A percentile compares a stretch with the other conserved stretches of the same genome.
phyloP scores from a whole-genome alignment of 352 stramenopile species.

The Blastocystis sp. region DNA sequence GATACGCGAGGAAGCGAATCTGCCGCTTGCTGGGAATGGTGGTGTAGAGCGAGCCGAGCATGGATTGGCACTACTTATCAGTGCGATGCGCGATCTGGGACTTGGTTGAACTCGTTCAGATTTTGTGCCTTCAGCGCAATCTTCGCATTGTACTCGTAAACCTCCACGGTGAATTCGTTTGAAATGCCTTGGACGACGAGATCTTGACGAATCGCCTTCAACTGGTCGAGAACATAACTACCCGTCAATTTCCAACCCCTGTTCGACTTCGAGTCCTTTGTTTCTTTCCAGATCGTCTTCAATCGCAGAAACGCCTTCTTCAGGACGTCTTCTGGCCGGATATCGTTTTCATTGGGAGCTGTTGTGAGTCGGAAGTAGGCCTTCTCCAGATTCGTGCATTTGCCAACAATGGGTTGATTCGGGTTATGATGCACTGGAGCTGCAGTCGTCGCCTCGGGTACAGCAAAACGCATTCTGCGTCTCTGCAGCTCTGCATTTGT shows the following conservation, averaged over 20 bases:
- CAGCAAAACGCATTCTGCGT: constrained; percentile 38
- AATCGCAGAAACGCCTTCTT: constrained; percentile 39
- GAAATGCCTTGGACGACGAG: constrained; percentile 93
- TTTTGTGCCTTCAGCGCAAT: constrained; percentile 84
- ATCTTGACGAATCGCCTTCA: constrained; percentile 98
- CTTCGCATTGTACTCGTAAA: constrained; percentile 94
- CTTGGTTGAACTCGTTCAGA: constrained; percentile 66
- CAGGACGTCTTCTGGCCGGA: constrained; percentile 45
- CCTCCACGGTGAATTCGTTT: constrained; percentile 89
- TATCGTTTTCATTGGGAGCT: background rate
- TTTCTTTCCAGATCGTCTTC: constrained; percentile 36
- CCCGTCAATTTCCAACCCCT: constrained; percentile 75
- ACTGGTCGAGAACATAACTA: constrained; percentile 83
- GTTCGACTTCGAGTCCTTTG: background rate
- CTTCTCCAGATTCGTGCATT: constrained; percentile 19
- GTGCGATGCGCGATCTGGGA: background rate
- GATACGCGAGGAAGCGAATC: constrained; percentile 37
- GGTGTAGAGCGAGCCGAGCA: constrained; percentile 35
- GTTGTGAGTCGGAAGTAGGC: constrained; percentile 59
- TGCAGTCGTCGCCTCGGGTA: background rate
- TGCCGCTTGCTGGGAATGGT: background rate
- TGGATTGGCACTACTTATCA: constrained; percentile 31
- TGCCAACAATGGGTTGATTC: constrained; percentile 34
- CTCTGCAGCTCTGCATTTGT: constrained; percentile 14
- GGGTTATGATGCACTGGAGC: background rate